phyloP scores from a whole-genome alignment of 169 alveolate genomes.

The Babesia ovis region DNA sequence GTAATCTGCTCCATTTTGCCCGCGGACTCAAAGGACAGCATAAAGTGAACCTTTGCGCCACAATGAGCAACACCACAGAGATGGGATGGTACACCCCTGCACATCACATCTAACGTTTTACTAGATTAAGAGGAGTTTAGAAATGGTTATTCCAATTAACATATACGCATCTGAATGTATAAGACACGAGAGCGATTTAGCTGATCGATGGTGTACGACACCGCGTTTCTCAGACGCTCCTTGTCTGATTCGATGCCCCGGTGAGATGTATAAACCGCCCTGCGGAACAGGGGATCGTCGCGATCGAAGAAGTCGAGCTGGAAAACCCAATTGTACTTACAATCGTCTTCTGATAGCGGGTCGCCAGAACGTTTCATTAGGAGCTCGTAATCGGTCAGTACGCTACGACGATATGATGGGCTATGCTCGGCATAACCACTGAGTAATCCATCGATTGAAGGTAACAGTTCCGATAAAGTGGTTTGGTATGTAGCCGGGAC shows the following conservation, averaged over 20 bases:
- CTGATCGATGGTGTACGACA: neutral
- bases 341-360: conserved; percentile 23
- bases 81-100: neutral
- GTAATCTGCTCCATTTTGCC: conserved; percentile 44
- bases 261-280: conserved; percentile 37
- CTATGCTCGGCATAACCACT: conserved; percentile 10
- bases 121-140: too few relatives aligned
- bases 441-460: conserved; percentile 26
- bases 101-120: neutral
- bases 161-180: conserved; percentile 17
- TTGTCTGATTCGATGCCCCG: conserved; percentile 6
- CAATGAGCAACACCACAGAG: conserved; percentile 15
- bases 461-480: conserved; percentile 43
- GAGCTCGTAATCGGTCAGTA: conserved; percentile 18
- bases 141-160: neutral
- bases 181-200: conserved; percentile 46
- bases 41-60: neutral
- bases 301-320: conserved; percentile 62
- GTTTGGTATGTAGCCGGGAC: conserved; percentile 47
- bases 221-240: conserved; percentile 1
- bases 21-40: neutral
- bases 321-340: conserved; percentile 47
- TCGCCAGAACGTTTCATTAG: conserved; percentile 22
- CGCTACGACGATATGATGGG: neutral
- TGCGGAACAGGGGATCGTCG: conserved; percentile 51